A percentile compares a stretch with the other conserved stretches of the same genome.
These are phyloP conservation scores for Diplodia seriata DNA, from an alignment of 2,329 filamentous ascomycete species.

Conservation along the genomic window DNA sequence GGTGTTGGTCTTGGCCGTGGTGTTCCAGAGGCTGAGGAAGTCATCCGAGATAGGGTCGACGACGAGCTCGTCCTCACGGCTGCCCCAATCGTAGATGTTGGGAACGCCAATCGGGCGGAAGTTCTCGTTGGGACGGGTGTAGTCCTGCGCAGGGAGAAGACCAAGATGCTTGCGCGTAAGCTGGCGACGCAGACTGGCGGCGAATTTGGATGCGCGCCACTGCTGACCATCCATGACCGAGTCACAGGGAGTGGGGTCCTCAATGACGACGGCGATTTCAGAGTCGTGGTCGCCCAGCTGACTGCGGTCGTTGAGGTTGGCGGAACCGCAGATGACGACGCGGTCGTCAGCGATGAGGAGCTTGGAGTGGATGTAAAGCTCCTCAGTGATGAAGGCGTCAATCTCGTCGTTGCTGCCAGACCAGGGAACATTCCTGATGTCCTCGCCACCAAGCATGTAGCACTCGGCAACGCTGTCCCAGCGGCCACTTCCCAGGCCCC, in stretches of 20 bases:
- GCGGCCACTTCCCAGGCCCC: constrained; percentile 57
- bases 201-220: constrained; percentile 76
- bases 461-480: constrained; percentile 80
- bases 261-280: constrained; percentile 88
- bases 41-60: constrained; percentile 73
- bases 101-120: constrained; percentile 64
- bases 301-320: constrained; percentile 73
- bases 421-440: constrained; percentile 71
- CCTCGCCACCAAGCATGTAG: constrained; percentile 80
- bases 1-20: constrained; percentile 77
- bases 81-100: constrained; percentile 60
- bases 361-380: constrained; percentile 72
- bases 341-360: constrained; percentile 82
- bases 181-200: constrained; percentile 79
- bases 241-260: constrained; percentile 74
- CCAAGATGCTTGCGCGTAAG: constrained; percentile 93
- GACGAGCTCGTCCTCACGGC: constrained; percentile 63
- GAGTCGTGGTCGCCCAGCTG: constrained; percentile 86
- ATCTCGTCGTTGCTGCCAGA: constrained; percentile 63
- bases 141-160: constrained; percentile 75
- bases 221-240: constrained; percentile 75
- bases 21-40: constrained; percentile 75
- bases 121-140: constrained; percentile 65
- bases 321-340: constrained; percentile 80
- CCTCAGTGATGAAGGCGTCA: constrained; percentile 68